A percentile compares a stretch with the other conserved stretches of the same genome.
Conservation (phyloP, 192 early-diverging fungal species). For the Coemansia sp. region DNA sequence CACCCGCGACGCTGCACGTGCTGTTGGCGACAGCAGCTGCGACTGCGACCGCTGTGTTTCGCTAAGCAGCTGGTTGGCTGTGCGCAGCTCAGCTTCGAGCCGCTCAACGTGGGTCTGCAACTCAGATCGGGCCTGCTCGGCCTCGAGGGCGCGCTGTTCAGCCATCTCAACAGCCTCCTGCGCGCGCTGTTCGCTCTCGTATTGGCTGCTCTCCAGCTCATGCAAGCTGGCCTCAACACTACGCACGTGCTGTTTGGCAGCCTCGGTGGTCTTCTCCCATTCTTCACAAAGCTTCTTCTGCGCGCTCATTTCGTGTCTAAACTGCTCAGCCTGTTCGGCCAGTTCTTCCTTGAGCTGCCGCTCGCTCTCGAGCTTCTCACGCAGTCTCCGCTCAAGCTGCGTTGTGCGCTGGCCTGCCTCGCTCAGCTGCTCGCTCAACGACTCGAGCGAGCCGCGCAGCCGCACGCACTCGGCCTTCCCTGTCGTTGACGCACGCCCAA, state of each 20-base stretch:
- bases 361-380: conserved; percentile 53
- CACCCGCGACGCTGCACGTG: conserved; percentile 45
- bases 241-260: conserved; percentile 54
- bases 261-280: not conserved
- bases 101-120: not conserved
- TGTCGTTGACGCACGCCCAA: conserved; percentile 18
- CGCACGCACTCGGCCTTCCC: conserved; percentile 52
- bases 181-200: conserved; percentile 36
- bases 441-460: conserved; percentile 54
- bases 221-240: conserved; percentile 54
- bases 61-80: conserved; percentile 28
- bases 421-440: conserved; percentile 53
- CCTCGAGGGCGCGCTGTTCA: conserved; percentile 36
- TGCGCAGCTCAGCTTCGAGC: conserved; percentile 28
- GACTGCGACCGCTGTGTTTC: conserved; percentile 14
- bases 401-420: conserved; percentile 47
- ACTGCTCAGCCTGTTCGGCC: conserved; percentile 7
- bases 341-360: conserved; percentile 19
- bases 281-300: conserved; percentile 14
- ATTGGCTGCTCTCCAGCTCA: conserved; percentile 53
- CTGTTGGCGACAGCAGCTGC: conserved; percentile 57
- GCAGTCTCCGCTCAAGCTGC: conserved; percentile 47
- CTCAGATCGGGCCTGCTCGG: not conserved
- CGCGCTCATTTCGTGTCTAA: conserved; percentile 20
- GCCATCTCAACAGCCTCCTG: conserved; percentile 19